phyloP scores from a whole-genome alignment of 2,329 filamentous ascomycete species.

The Westerdykella ornata region DNA sequence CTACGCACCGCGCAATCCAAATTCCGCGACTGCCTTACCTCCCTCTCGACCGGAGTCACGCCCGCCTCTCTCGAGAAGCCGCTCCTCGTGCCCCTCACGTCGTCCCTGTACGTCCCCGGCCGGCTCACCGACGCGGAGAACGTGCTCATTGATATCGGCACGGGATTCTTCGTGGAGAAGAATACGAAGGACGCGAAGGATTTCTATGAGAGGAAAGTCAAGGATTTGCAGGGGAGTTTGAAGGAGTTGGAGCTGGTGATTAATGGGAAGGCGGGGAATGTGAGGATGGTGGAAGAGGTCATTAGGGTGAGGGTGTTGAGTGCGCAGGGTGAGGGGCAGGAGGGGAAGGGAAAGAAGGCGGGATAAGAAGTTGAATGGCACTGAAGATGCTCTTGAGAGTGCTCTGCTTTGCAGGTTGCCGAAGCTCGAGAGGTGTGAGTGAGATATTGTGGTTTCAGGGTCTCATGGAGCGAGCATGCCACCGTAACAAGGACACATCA shows the following conservation, averaged over 20 bases:
- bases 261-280: constrained; percentile 71
- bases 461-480: too few species aligned
- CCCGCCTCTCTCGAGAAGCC: constrained; percentile 43
- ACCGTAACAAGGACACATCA: too few species aligned
- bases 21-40: constrained; percentile 82
- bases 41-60: constrained; percentile 57
- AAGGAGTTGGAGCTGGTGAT: constrained; percentile 63
- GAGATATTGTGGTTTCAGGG: too few species aligned
- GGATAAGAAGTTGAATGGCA: neutral
- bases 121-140: constrained; percentile 50
- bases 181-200: constrained; percentile 54
- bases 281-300: constrained; percentile 80
- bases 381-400: neutral
- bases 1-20: constrained; percentile 84
- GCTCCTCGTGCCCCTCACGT: constrained; percentile 89
- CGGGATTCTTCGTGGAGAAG: constrained; percentile 93
- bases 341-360: constrained; percentile 11
- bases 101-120: constrained; percentile 88
- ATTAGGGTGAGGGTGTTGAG: constrained; percentile 34
- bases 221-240: constrained; percentile 58
- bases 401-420: too few species aligned
- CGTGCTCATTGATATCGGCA: constrained; percentile 77
- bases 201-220: constrained; percentile 63
- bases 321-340: constrained; percentile 23
- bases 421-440: too few species aligned